Evolutionary conservation across 2,329 filamentous ascomycete species (phyloP), one percentile per base, ranked within the genome.

Genomic region (Verticillium dahliae): DNA sequence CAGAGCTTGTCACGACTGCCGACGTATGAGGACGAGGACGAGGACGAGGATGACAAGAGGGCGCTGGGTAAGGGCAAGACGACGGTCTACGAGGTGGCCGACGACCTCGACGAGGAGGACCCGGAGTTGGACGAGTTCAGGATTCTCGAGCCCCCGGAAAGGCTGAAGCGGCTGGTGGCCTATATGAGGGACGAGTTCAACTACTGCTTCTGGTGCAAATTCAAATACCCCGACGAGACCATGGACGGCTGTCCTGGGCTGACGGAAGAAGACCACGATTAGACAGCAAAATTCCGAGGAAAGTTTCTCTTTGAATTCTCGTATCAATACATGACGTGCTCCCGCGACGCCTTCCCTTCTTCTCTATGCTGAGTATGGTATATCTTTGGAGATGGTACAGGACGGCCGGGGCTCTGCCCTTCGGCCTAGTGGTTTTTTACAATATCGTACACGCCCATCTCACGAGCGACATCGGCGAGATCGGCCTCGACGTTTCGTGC

Each of bases 141-240:
- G 69, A 84, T 82, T 1, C 77, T 94, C 55, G 83, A 87, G 27
- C 79, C 86, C 1, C 77, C 78, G 1, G 89, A 96, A 68, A 85
- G 86, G 66, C 75, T 98, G 64, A 76, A 79, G 9, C 85, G 80
- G 67, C 74, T 96, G 14, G 82, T 97, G 10, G 73, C 77, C 18
- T 87, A 90, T 74, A 74, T 99, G 60, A 84, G 95, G 41, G 79
- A 86, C 57, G 83, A 84, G 70, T 85, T 92, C 70, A 76, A 81
- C 55, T 99, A 99, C 72, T 99, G 95, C 77, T 97, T 97, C 72
- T 99, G 93, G 90, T 99, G 95, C 76, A 98, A 97, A 73, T 90
- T 84, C 74, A 80, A 80, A 59, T 99, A 97, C 72, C 84, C 87
- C 0, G 87, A 92, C 69, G 78, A 78, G 39, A 75, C 78, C 39